Evolutionary conservation across 768 basidiomycete species (phyloP).

Genomic region (Lactarius sp.): DNA sequence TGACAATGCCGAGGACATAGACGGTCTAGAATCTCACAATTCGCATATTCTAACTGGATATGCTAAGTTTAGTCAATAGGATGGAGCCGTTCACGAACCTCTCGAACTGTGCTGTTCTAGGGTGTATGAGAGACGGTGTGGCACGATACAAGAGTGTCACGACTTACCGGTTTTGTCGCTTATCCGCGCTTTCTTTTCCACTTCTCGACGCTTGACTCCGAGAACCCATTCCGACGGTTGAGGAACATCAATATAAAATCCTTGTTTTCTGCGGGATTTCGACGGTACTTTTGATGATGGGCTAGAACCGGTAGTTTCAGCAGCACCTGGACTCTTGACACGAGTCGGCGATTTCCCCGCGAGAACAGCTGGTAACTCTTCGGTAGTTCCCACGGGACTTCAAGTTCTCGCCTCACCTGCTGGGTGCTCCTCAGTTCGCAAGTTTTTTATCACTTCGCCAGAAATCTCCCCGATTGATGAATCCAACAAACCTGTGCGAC

Average conservation of each 20-base stretch:
- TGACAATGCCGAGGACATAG: constrained; percentile 19
- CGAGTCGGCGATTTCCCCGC: too few relatives aligned
- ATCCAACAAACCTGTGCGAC: constrained; percentile 9
- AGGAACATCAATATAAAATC: constrained; percentile 15
- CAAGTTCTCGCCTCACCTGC: neutral
- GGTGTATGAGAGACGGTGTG: neutral
- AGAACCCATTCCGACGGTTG: constrained; percentile 17
- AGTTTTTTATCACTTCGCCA: neutral
- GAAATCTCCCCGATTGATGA: neutral
- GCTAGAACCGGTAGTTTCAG: neutral
- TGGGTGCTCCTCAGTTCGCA: neutral
- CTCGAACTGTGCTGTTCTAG: constrained; percentile 3
- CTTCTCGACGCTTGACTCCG: constrained; percentile 13
- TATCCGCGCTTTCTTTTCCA: neutral
- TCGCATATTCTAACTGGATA: constrained; percentile 19
- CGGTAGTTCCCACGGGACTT: neutral
- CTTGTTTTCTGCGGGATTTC: neutral
- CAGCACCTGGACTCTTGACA: too few relatives aligned
- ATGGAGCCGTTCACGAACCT: constrained; percentile 17
- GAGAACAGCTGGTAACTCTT: neutral
- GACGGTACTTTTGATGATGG: neutral
- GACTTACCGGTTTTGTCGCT: constrained; percentile 6
- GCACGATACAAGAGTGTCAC: neutral
- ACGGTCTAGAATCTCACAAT: constrained; percentile 17
- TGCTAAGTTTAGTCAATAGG: constrained; percentile 6